A percentile compares a stretch with the other conserved stretches of the same genome.
phyloP scores from a whole-genome alignment of 352 stramenopile species.

The Blastocystis sp. region DNA sequence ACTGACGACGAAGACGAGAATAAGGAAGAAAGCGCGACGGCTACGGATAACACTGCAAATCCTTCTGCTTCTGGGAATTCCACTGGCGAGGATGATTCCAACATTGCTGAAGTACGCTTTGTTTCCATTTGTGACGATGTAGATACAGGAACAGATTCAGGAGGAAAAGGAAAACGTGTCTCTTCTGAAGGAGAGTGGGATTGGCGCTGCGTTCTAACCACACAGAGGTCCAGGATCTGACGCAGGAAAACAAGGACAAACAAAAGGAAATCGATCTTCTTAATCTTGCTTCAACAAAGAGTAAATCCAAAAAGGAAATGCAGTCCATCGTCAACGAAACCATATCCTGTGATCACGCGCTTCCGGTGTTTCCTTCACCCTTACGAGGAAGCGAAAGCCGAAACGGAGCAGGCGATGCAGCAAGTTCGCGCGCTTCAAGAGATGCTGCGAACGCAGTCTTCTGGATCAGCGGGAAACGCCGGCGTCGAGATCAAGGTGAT shows the following conservation, averaged over 20 bases:
- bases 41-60: not conserved
- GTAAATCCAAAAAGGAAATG: constrained; percentile 67
- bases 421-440: constrained; percentile 66
- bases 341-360: constrained; percentile 14
- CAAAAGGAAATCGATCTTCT: constrained; percentile 41
- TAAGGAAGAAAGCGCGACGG: not conserved
- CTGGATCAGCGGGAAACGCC: not conserved
- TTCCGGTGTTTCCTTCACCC: constrained; percentile 13
- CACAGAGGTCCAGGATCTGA: constrained; percentile 29
- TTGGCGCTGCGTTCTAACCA: not conserved
- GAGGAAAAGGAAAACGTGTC: constrained; percentile 33
- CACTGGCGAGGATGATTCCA: not conserved
- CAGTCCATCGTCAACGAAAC: constrained; percentile 47
- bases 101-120: constrained; percentile 8
- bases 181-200: constrained; percentile 30
- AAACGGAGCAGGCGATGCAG: constrained; percentile 39
- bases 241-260: constrained; percentile 20
- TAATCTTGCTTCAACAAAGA: constrained; percentile 31
- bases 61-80: constrained; percentile 1
- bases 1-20: constrained; percentile 36
- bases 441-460: constrained; percentile 47
- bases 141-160: constrained; percentile 9
- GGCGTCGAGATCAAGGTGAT: constrained; percentile 54
- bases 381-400: constrained; percentile 36
- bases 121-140: not conserved